These are phyloP conservation scores for Debaryomycetaceae sp. DNA, from an alignment of 1,139 yeast genomes.

Conservation along the genomic window DNA sequence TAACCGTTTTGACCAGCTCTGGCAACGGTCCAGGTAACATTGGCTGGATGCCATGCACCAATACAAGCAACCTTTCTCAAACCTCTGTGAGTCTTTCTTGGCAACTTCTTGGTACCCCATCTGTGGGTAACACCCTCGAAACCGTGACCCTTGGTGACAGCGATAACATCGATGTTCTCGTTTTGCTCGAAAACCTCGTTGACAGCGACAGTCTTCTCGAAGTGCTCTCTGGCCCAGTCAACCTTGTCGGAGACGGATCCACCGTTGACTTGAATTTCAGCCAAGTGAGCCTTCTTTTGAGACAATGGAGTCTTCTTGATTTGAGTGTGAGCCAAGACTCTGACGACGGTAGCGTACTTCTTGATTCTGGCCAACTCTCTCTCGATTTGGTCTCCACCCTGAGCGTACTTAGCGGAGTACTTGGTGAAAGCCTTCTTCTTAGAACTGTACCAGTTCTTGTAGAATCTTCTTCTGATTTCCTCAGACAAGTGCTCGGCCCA, in stretches of 20 bases:
- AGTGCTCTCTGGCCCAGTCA: conserved; percentile 98
- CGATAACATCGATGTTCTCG: conserved; percentile 97
- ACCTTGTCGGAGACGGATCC: conserved; percentile 97
- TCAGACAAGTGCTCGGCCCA: conserved; percentile 99
- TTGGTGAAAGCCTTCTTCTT: conserved; percentile 99
- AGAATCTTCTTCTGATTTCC: conserved; percentile 99
- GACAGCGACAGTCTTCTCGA: conserved; percentile 97
- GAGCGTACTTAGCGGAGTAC: conserved; percentile 98
- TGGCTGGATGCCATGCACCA: conserved; percentile 99
- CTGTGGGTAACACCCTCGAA: conserved; percentile 99
- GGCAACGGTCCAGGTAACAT: conserved; percentile 99
- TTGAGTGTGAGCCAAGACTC: conserved; percentile 99
- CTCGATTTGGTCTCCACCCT: conserved; percentile 83
- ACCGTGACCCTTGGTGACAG: conserved; percentile 99
- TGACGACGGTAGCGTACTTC: conserved; percentile 98
- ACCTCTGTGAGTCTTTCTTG: conserved; percentile 99
- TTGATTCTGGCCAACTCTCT: conserved; percentile 97
- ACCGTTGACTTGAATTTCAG: conserved; percentile 99
- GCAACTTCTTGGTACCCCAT: conserved; percentile 99
- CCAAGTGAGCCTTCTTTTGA: conserved; percentile 99
- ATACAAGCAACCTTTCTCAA: conserved; percentile 99
- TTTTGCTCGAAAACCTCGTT: conserved; percentile 96
- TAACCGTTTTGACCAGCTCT: conserved; percentile 99
- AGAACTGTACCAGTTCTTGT: conserved; percentile 99
- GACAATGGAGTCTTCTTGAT: conserved; percentile 98